These are phyloP conservation scores for Chaetomiaceae sp. DNA, from an alignment of 2,329 filamentous ascomycete species.

Conservation along the genomic window DNA sequence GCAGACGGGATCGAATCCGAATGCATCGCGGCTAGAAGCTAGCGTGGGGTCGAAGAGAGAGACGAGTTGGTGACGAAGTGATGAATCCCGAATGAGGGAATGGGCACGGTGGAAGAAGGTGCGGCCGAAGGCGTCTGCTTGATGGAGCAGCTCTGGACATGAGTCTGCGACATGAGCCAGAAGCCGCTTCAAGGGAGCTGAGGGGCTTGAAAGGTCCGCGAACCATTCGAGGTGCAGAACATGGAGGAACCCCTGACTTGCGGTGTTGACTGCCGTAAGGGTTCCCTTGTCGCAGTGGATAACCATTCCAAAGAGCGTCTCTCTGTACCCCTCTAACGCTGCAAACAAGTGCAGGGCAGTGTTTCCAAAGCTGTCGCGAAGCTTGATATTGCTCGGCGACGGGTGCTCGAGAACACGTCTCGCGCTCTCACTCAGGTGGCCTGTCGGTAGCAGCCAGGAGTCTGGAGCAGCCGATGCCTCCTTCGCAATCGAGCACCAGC, in stretches of 20 bases:
- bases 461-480: conserved; percentile 22
- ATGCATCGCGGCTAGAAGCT: conserved; percentile 46
- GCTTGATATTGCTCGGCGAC: conserved; percentile 23
- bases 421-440: conserved; percentile 30
- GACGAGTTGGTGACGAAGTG: conserved; percentile 33
- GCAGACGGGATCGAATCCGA: conserved; percentile 35
- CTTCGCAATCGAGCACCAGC: conserved; percentile 33
- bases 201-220: conserved; percentile 20
- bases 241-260: conserved; percentile 47
- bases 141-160: conserved; percentile 32
- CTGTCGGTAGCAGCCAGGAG: conserved; percentile 29
- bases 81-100: conserved; percentile 28
- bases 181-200: conserved; percentile 27
- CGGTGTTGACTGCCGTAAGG: conserved; percentile 38
- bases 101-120: conserved; percentile 47
- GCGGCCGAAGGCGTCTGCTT: conserved; percentile 48
- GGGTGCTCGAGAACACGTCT: conserved; percentile 23
- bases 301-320: conserved; percentile 30
- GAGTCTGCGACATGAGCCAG: conserved; percentile 28
- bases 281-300: conserved; percentile 18
- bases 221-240: conserved; percentile 38
- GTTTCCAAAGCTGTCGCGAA: conserved; percentile 44
- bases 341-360: conserved; percentile 45
- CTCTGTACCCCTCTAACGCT: conserved; percentile 31
- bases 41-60: conserved; percentile 31